Evolutionary conservation across 2,329 filamentous ascomycete genomes (phyloP).

Genomic region (Apiospora kogelbergensis): DNA sequence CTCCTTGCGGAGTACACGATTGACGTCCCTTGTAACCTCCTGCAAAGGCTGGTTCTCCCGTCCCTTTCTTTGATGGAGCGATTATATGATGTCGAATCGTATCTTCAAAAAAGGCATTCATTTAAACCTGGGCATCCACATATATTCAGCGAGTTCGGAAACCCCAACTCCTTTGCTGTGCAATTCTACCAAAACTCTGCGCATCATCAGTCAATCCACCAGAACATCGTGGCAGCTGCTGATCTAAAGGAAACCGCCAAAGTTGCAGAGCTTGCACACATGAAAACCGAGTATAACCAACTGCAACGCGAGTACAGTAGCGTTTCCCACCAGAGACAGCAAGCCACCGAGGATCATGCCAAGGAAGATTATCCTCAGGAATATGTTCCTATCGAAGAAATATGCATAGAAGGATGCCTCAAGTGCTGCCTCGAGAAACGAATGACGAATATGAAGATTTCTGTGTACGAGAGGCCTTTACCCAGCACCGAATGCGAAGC

Average conservation of each 20-base stretch:
- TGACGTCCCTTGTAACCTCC: background rate
- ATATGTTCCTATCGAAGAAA: background rate
- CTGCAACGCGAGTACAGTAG: background rate
- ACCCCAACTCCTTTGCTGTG: constrained; percentile 9
- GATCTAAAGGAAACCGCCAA: background rate
- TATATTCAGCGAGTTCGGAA: constrained; percentile 1
- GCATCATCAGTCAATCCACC: background rate
- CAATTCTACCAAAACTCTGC: background rate
- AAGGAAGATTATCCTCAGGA: background rate
- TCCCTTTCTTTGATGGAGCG: constrained; percentile 1
- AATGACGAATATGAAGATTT: constrained; percentile 2
- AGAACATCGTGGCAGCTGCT: background rate
- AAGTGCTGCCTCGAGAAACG: background rate
- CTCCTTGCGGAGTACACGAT: constrained; percentile 6
- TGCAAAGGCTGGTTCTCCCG: background rate
- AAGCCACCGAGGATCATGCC: background rate
- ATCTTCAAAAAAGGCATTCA: background rate
- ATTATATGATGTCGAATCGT: background rate
- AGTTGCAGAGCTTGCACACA: background rate
- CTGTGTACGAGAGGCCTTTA: constrained; percentile 11
- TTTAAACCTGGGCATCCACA: background rate
- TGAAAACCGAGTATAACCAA: background rate
- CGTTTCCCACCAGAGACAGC: background rate
- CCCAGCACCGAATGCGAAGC: background rate
- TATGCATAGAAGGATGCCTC: background rate